Evolutionary conservation across 257 asterid genomes (phyloP).

Genomic region (Penstemon newberryi): DNA sequence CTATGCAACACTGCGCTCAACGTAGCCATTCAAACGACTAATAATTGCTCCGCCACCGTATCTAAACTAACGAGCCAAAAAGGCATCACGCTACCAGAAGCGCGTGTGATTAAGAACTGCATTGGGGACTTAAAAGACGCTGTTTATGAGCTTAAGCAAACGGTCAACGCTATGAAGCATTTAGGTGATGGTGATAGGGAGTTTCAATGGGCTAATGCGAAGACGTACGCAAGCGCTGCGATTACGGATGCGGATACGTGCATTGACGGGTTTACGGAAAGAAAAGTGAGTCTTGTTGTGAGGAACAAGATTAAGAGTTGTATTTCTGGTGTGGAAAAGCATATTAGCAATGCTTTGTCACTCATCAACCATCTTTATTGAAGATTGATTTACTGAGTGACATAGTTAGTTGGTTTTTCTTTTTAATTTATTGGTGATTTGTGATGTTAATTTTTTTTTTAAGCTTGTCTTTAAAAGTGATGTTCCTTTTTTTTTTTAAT

Average conservation of each 20-base stretch:
- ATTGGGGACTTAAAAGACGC: conserved; percentile 58
- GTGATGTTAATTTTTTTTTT: no score
- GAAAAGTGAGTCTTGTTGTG: conserved; percentile 33
- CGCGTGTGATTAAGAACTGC: conserved; percentile 55
- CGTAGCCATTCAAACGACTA: conserved; percentile 43
- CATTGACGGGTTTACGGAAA: conserved; percentile 43
- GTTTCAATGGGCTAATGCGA: conserved; percentile 62
- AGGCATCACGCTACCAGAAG: conserved; percentile 37
- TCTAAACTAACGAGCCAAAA: conserved; percentile 29
- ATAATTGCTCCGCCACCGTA: conserved; percentile 37
- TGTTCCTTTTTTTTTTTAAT: no score
- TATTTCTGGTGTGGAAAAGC: conserved; percentile 34
- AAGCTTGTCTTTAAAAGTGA: no score
- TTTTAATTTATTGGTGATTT: no score
- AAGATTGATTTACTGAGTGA: neutral
- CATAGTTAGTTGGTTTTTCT: no score
- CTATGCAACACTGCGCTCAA: conserved; percentile 59
- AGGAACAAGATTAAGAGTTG: conserved; percentile 40
- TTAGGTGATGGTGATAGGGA: conserved; percentile 41
- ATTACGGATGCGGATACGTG: conserved; percentile 74
- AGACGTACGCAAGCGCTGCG: conserved; percentile 79
- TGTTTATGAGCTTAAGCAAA: conserved; percentile 53
- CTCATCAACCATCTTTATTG: conserved; percentile 63
- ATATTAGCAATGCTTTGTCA: conserved; percentile 56
- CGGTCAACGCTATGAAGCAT: conserved; percentile 48